Percentiles rank a stretch among this genome's conserved stretches.
Evolutionary conservation across 805 yeast genomes (phyloP).

Genomic region (Starmerella bombi): DNA sequence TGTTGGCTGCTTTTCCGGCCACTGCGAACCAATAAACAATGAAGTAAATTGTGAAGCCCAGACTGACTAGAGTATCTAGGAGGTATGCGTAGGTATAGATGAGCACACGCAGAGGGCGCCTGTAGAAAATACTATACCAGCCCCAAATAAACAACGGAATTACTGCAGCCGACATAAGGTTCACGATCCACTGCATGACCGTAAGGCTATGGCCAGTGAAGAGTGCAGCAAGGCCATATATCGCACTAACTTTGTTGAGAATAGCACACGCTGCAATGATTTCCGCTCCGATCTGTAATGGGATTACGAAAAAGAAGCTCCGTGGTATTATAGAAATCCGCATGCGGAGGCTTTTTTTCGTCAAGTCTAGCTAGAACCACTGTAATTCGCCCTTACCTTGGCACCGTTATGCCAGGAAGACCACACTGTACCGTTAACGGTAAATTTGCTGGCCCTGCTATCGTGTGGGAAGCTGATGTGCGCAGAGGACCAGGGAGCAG

Average conservation of each 20-base stretch:
- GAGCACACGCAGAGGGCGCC: conserved; percentile 48
- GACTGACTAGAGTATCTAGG: conserved; percentile 53
- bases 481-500: too few relatives aligned
- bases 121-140: conserved; percentile 36
- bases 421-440: too few relatives aligned
- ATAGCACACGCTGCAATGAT: conserved; percentile 59
- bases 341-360: neutral
- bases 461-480: too few relatives aligned
- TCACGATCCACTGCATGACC: conserved; percentile 69
- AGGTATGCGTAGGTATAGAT: conserved; percentile 50
- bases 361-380: neutral
- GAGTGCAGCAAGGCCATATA: conserved; percentile 72
- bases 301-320: conserved; percentile 57
- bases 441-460: too few relatives aligned
- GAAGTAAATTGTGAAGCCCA: conserved; percentile 62
- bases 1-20: conserved; percentile 21
- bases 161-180: conserved; percentile 47
- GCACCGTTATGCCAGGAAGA: too few relatives aligned
- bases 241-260: conserved; percentile 78
- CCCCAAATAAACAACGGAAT: conserved; percentile 57
- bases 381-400: neutral
- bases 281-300: conserved; percentile 81
- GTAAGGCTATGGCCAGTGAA: conserved; percentile 78
- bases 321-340: conserved; percentile 24
- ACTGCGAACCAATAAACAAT: conserved; percentile 56